phyloP scores from a whole-genome alignment of 805 yeast species.

The Cyberlindnera xylosilytica region DNA sequence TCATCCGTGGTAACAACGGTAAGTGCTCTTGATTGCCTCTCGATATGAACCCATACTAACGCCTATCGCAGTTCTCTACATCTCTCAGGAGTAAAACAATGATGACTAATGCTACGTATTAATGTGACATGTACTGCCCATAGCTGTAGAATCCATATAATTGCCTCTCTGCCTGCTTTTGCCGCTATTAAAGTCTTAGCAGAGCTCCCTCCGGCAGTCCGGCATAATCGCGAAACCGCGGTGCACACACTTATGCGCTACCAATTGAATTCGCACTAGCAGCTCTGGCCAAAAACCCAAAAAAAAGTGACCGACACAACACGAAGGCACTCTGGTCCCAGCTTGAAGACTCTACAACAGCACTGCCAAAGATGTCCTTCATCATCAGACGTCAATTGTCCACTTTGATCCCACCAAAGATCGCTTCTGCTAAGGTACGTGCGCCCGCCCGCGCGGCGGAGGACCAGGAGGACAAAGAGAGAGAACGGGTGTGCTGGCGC shows the following conservation, averaged over 20 bases:
- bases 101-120: background rate
- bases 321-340: background rate
- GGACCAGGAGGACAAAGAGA: background rate
- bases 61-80: slow-evolving; percentile 21
- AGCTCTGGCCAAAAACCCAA: slow-evolving; percentile 7
- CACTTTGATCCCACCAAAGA: slow-evolving; percentile 97
- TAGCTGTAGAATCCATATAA: no score
- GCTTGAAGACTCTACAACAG: background rate
- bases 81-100: slow-evolving; percentile 22
- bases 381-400: slow-evolving; percentile 90
- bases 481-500: slow-evolving; percentile 1
- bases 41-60: slow-evolving; percentile 7
- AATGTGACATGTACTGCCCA: background rate
- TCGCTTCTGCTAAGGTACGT: slow-evolving; percentile 90
- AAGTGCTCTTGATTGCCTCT: slow-evolving; percentile 31
- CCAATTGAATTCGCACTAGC: slow-evolving; percentile 14
- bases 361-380: slow-evolving; percentile 57
- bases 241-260: slow-evolving; percentile 13
- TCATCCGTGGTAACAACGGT: slow-evolving; percentile 85
- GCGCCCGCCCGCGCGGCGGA: background rate
- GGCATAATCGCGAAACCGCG: slow-evolving; percentile 14
- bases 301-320: slow-evolving; percentile 8
- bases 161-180: no score
- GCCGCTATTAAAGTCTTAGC: no score
- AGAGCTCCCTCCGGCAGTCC: no score